These are phyloP conservation scores for Aspergillus felis DNA, from an alignment of 2,329 filamentous ascomycete species.

Conservation along the genomic window DNA sequence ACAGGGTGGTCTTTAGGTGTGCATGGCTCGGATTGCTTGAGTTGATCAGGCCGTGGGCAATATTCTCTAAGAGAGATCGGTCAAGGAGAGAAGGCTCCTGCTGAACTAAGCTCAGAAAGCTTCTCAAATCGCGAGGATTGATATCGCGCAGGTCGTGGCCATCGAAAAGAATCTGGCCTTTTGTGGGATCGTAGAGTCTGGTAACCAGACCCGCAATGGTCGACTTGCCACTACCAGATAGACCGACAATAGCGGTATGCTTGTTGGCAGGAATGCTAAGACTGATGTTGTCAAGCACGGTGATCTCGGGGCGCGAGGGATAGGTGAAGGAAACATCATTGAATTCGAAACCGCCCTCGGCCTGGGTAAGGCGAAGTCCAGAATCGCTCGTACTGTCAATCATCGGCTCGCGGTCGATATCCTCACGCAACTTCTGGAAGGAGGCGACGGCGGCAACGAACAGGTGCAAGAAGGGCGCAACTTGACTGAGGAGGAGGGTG, in stretches of 20 bases:
- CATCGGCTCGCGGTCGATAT: slow-evolving; percentile 50
- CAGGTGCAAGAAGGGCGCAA: slow-evolving; percentile 41
- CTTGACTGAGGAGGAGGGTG: slow-evolving; percentile 36
- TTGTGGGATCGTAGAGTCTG: slow-evolving; percentile 60
- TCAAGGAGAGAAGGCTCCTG: slow-evolving; percentile 80
- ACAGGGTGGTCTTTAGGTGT: slow-evolving; percentile 51
- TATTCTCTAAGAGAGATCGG: slow-evolving; percentile 78
- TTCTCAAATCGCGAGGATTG: slow-evolving; percentile 25
- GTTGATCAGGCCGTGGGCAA: slow-evolving; percentile 52
- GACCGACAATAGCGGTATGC: slow-evolving; percentile 64
- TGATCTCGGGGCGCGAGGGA: slow-evolving; percentile 39
- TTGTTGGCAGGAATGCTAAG: slow-evolving; percentile 38
- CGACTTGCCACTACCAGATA: slow-evolving; percentile 70
- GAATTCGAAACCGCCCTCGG: slow-evolving; percentile 31
- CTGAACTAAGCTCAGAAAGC: slow-evolving; percentile 23
- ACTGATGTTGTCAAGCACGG: slow-evolving; percentile 33
- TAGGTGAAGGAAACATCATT: slow-evolving; percentile 29
- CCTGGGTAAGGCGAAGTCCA: slow-evolving; percentile 20
- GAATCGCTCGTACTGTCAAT: slow-evolving; percentile 40
- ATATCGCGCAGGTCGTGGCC: slow-evolving; percentile 33
- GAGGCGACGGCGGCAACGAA: slow-evolving; percentile 50
- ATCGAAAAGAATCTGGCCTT: slow-evolving; percentile 38
- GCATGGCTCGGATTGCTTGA: slow-evolving; percentile 24
- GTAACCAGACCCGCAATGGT: slow-evolving; percentile 70
- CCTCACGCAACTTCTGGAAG: slow-evolving; percentile 55